These are phyloP conservation scores for Camellia oleifera DNA, from an alignment of 179 eudicot genomes.

Conservation along the genomic window DNA sequence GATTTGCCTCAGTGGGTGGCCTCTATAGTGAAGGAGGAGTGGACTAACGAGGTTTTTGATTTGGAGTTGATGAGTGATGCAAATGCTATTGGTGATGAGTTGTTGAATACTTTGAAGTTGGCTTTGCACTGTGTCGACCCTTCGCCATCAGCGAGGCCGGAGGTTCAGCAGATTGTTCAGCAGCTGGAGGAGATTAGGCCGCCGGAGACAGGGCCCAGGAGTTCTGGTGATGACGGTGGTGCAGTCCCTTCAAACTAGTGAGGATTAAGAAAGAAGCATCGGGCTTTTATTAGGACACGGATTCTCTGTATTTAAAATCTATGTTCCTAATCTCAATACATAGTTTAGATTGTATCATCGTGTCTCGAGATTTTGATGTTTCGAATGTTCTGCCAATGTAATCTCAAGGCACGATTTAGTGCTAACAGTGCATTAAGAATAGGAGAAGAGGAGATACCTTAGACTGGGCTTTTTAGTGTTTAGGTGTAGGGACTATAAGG, in stretches of 20 bases:
- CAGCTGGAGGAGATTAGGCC: slow-evolving; percentile 81
- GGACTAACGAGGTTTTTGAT: slow-evolving; percentile 95
- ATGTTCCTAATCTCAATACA: too few species aligned
- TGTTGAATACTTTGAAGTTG: slow-evolving; percentile 72
- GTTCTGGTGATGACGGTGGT: slow-evolving; percentile 55
- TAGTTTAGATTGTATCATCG: too few species aligned
- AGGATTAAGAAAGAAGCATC: slow-evolving; percentile 16
- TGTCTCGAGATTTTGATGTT: too few species aligned
- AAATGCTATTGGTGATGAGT: slow-evolving; percentile 70
- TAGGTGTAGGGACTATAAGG: not conserved
- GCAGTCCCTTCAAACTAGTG: slow-evolving; percentile 41
- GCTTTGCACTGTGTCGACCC: slow-evolving; percentile 95
- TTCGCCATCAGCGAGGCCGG: slow-evolving; percentile 71
- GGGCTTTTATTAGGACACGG: not conserved
- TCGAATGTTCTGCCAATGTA: too few species aligned
- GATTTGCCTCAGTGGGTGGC: slow-evolving; percentile 97
- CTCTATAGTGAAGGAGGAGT: slow-evolving; percentile 79
- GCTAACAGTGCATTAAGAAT: too few species aligned
- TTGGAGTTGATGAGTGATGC: slow-evolving; percentile 82
- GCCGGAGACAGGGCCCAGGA: slow-evolving; percentile 38
- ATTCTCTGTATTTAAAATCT: too few species aligned
- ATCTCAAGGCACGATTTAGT: too few species aligned
- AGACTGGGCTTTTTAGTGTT: too few species aligned
- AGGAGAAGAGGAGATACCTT: too few species aligned
- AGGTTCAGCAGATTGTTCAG: slow-evolving; percentile 63